Conservation (phyloP, 2,329 filamentous ascomycete species). For the Aspergillus phoenicis region DNA sequence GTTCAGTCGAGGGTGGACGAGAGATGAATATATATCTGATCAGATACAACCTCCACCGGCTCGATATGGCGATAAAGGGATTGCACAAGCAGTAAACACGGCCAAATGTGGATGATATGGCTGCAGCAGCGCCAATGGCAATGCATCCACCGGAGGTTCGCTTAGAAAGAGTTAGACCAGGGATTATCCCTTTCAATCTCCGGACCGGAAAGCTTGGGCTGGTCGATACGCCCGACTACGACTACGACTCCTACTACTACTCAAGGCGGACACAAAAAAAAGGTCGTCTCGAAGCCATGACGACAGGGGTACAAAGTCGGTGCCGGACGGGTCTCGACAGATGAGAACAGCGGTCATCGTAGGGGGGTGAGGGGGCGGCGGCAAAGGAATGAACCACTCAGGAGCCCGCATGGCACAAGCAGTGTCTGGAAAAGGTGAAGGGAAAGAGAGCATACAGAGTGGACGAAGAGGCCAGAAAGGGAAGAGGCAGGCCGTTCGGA, state of each 20-base stretch:
- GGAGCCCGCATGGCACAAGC: constrained; percentile 13
- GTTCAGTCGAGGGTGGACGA: constrained; percentile 1
- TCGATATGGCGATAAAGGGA: constrained; percentile 11
- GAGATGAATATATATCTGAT: constrained; percentile 11
- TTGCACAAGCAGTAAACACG: constrained; percentile 18
- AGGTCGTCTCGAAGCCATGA: constrained; percentile 22
- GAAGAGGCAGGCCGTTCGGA: constrained; percentile 13
- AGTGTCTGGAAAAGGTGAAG: constrained; percentile 19
- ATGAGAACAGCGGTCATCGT: constrained; percentile 20
- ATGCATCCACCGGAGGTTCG: constrained; percentile 24
- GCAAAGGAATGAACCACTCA: constrained; percentile 24
- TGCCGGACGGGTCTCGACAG: constrained; percentile 24
- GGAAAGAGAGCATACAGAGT: constrained; percentile 15
- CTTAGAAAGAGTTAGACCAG: constrained; percentile 22
- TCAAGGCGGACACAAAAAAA: constrained; percentile 19
- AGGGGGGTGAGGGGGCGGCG: constrained; percentile 24
- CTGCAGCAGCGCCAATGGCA: constrained; percentile 22
- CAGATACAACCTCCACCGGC: constrained; percentile 10
- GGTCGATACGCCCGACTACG: constrained; percentile 20
- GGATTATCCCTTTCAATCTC: constrained; percentile 30
- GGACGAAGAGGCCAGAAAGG: constrained; percentile 11
- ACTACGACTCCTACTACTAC: background rate
- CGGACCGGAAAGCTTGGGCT: constrained; percentile 23
- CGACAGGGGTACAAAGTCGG: constrained; percentile 28
- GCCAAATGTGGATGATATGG: constrained; percentile 26